Base-by-base conservation (phyloP, 306 rosid species). In the Dalbergia cultrata region DNA sequence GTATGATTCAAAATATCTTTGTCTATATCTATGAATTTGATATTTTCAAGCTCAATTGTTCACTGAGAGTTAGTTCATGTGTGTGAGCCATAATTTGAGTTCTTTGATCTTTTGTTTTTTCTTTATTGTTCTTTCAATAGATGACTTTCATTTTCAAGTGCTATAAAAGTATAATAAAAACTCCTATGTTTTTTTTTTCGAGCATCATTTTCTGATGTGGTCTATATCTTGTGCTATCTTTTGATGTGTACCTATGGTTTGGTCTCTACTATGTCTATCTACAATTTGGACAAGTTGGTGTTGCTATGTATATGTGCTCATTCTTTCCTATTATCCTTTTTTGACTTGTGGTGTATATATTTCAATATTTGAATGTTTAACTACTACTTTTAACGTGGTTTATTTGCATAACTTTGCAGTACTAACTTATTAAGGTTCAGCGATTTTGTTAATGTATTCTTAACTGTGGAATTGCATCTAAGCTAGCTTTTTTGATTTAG, bases 361-460 rank as follows among this genome's bases (percentile, higher is more conserved):
- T 26, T 26, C 31, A 26, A 26, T 26, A 26, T 85, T 81, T 74
- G 75, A 75, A 72, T 71, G 66, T 70, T 45, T 75, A 75, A 35
- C 14, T 74, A 77, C 80, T 69, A 72, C 77, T 81, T 64, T 87
- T 88, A 89, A 89, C 88, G 26, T 83, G 74, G 81, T 88, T 89
- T 88, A 70, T 85, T 81, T 87, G 72, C 85, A 77, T 64, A 71
- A 86, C 72, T 82, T 87, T 93, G 97, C 98, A 93, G 99, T 87
- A 81, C 67, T 68, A 84, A 75, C 90, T 80, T 84, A 75, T 71
- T 89, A 84, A 88, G 90, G 86, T 85, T 87, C 94, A 67, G 89
- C 87, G 83, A 75, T 87, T 84, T 81, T 86, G 73, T 82, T 86
- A 77, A 79, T 84, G 96, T 95, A 95, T 93, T 96, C 99, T 95